These are phyloP conservation scores for Casaregolazyma lundiana DNA, from an alignment of 1,139 yeast species.

Conservation along the genomic window DNA sequence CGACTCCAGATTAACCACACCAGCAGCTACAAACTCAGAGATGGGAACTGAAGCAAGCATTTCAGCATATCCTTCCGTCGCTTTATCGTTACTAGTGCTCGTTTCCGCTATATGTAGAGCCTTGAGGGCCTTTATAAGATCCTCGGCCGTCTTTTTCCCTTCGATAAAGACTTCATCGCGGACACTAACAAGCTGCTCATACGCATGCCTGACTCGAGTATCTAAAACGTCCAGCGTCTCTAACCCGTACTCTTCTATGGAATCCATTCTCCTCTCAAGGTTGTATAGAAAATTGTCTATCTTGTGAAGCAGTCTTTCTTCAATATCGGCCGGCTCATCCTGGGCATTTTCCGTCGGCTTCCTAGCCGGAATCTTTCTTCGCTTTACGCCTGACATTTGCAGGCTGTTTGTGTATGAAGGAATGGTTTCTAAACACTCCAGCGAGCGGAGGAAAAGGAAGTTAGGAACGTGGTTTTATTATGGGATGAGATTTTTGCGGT, in stretches of 20 bases:
- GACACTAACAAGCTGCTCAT: conserved; percentile 28
- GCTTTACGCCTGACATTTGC: conserved; percentile 2
- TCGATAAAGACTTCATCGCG: conserved; percentile 31
- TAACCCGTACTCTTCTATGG: conserved; percentile 32
- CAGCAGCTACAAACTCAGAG: conserved; percentile 20
- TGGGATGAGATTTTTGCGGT: neutral
- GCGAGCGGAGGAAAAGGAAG: neutral
- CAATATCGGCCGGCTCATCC: conserved; percentile 12
- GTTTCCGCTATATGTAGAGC: conserved; percentile 18
- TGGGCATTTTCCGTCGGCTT: conserved; percentile 5
- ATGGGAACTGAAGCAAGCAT: conserved; percentile 5
- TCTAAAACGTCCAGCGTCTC: conserved; percentile 31
- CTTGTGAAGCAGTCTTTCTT: conserved; percentile 22
- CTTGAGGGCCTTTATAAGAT: conserved; percentile 28
- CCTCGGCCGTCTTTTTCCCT: conserved; percentile 32
- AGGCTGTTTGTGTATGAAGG: neutral
- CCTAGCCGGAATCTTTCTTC: conserved; percentile 3
- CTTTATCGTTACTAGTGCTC: neutral
- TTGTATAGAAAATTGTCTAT: conserved; percentile 29
- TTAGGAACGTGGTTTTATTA: neutral
- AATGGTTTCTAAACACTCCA: no score
- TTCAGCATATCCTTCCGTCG: neutral
- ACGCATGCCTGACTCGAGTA: conserved; percentile 30
- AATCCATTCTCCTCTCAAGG: conserved; percentile 29
- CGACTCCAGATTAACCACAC: conserved; percentile 31